Evolutionary conservation across 345 rosid species (phyloP).

Genomic region (Sapria himalayana): DNA sequence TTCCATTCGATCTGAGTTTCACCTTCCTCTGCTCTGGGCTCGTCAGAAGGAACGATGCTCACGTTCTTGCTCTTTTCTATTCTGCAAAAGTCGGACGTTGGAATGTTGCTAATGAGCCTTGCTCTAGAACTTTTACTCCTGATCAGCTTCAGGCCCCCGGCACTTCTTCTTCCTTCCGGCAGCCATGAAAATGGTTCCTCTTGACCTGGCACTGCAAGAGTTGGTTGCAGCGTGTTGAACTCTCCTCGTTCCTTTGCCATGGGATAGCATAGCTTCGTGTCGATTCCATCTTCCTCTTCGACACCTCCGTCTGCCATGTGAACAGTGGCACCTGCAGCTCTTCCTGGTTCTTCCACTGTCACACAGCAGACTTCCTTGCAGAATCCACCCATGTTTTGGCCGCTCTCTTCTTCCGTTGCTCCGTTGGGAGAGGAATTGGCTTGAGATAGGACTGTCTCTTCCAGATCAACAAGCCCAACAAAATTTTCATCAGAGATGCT

Average conservation of each 20-base stretch:
- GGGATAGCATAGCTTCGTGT: slow-evolving; percentile 13
- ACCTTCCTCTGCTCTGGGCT: slow-evolving; percentile 14
- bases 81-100: slow-evolving; percentile 15
- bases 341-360: slow-evolving; percentile 22
- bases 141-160: slow-evolving; percentile 20
- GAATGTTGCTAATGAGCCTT: slow-evolving; percentile 14
- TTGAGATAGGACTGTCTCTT: slow-evolving; percentile 18
- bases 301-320: slow-evolving; percentile 11
- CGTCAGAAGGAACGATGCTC: slow-evolving; percentile 13
- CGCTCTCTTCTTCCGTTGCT: slow-evolving; percentile 19
- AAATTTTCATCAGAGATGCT: slow-evolving; percentile 31
- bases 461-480: slow-evolving; percentile 29
- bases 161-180: slow-evolving; percentile 17
- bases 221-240: slow-evolving; percentile 7
- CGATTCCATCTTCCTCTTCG: slow-evolving; percentile 12
- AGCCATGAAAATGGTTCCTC: slow-evolving; percentile 17
- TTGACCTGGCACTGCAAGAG: slow-evolving; percentile 17
- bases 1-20: slow-evolving; percentile 11
- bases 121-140: slow-evolving; percentile 63
- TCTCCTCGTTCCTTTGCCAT: slow-evolving; percentile 13
- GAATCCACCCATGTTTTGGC: slow-evolving; percentile 17
- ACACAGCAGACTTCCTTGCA: slow-evolving; percentile 47
- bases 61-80: slow-evolving; percentile 12
- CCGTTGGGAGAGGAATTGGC: slow-evolving; percentile 15
- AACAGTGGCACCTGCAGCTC: slow-evolving; percentile 11